phyloP scores from a whole-genome alignment of 179 eudicot species.

The Sideroxylon spinosum region DNA sequence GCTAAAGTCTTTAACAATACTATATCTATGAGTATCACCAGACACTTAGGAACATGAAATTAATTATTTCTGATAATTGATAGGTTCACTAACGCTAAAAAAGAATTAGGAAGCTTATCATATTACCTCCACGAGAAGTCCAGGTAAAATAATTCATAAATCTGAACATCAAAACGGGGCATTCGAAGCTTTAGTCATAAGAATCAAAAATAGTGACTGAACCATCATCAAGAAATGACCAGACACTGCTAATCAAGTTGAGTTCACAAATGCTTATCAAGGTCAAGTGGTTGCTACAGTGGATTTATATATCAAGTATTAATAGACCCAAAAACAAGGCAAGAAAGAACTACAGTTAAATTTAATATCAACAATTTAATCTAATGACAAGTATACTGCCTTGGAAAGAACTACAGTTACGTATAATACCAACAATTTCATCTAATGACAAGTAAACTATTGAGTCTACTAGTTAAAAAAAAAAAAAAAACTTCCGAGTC shows the following conservation, averaged over 20 bases:
- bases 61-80: not conserved
- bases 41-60: not conserved
- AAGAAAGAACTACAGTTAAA: not conserved
- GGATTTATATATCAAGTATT: not conserved
- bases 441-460: too few relatives aligned
- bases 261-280: not conserved
- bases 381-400: not conserved
- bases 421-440: not conserved
- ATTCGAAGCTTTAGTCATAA: not conserved
- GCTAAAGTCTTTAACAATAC: not conserved
- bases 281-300: not conserved
- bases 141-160: not conserved
- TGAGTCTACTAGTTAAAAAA: too few relatives aligned
- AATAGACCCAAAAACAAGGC: not conserved
- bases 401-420: not conserved
- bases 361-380: not conserved
- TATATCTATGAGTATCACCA: not conserved
- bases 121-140: not conserved
- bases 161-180: not conserved
- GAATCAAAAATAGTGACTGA: not conserved
- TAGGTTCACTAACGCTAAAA: not conserved
- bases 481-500: not conserved
- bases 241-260: not conserved
- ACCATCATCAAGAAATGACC: not conserved
- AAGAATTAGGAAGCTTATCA: too few relatives aligned